phyloP scores from a whole-genome alignment of 2,329 filamentous ascomycete genomes.

The Grosmannia serpens region DNA sequence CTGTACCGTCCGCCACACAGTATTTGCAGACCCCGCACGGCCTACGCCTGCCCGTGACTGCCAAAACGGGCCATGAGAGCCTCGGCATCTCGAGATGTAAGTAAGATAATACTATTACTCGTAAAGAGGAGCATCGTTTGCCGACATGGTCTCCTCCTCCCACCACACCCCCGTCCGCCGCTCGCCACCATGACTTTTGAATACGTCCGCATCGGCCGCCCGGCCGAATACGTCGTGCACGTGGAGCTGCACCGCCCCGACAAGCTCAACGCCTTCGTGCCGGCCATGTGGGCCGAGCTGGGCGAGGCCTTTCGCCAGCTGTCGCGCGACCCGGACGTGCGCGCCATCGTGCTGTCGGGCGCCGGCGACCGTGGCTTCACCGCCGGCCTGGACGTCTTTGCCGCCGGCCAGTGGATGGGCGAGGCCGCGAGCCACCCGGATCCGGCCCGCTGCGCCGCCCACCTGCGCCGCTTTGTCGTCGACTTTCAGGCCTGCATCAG shows the following conservation, averaged over 20 bases:
- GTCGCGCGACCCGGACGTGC: slow-evolving; percentile 59
- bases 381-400: slow-evolving; percentile 71
- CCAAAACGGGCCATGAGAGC: not conserved
- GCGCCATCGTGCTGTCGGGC: slow-evolving; percentile 68
- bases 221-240: slow-evolving; percentile 65
- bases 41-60: not conserved
- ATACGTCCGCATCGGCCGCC: slow-evolving; percentile 36
- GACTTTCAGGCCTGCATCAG: slow-evolving; percentile 74
- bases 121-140: not conserved
- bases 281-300: slow-evolving; percentile 79
- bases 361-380: slow-evolving; percentile 78
- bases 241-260: slow-evolving; percentile 80
- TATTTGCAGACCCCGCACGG: not conserved
- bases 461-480: slow-evolving; percentile 55
- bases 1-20: not conserved
- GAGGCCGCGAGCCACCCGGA: slow-evolving; percentile 42
- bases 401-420: slow-evolving; percentile 44
- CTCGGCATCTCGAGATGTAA: not conserved
- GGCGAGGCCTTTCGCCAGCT: slow-evolving; percentile 60
- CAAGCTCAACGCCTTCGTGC: slow-evolving; percentile 81
- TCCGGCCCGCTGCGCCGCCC: slow-evolving; percentile 49
- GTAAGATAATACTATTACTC: not conserved
- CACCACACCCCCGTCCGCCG: not conserved
- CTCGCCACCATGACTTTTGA: slow-evolving; percentile 25
- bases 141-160: not conserved